phyloP scores from a whole-genome alignment of 352 stramenopile species.

The Pythium rhizo-oryzae region DNA sequence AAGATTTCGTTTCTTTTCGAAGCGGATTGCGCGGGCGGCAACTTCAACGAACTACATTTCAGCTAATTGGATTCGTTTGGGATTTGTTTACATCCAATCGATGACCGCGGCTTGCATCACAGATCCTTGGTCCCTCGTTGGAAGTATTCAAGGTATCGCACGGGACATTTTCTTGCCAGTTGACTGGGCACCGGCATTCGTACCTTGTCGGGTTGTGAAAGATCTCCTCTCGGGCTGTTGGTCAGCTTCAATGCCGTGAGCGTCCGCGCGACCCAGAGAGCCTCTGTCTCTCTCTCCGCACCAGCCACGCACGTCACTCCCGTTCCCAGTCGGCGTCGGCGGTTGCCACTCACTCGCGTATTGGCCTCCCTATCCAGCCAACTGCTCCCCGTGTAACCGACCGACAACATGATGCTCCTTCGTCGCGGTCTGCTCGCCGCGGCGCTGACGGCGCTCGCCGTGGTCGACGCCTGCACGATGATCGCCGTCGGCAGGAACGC shows the following conservation, averaged over 20 bases:
- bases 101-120: no score
- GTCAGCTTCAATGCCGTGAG: slow-evolving; percentile 13
- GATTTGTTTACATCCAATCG: no score
- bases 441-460: slow-evolving; percentile 13
- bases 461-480: slow-evolving; percentile 67
- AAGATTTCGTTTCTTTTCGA: no score
- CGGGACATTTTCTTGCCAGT: no score
- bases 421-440: slow-evolving; percentile 1
- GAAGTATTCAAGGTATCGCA: no score
- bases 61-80: no score
- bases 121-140: no score
- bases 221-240: background rate
- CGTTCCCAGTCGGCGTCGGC: background rate
- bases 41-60: no score
- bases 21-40: no score
- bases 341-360: background rate
- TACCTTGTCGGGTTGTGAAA: slow-evolving; percentile 6
- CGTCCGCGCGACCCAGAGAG: background rate
- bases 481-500: slow-evolving; percentile 71
- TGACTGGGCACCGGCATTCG: background rate
- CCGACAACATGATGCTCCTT: background rate
- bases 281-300: background rate
- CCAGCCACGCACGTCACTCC: background rate
- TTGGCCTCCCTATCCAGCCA: background rate
- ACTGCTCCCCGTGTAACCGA: background rate